phyloP scores from a whole-genome alignment of 257 asterid genomes.

The Solanum gandarillasii region DNA sequence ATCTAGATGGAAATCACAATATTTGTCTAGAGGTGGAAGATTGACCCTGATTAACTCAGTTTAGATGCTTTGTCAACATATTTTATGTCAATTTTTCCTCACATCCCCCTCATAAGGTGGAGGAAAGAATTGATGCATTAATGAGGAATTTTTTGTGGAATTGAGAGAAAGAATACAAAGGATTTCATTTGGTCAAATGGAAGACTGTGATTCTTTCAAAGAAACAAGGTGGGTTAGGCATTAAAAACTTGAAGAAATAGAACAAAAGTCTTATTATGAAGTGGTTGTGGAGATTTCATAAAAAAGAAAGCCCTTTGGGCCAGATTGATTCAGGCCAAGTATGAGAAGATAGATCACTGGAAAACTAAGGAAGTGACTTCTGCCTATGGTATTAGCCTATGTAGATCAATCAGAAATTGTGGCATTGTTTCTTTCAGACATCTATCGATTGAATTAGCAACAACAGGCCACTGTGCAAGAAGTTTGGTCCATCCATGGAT shows the following conservation, averaged over 20 bases:
- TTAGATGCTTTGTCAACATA: neutral
- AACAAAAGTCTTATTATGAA: neutral
- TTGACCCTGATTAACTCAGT: neutral
- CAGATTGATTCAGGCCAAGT: neutral
- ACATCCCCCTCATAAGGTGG: neutral
- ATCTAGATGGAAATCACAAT: neutral
- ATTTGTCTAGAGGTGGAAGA: neutral
- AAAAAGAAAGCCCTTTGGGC: neutral
- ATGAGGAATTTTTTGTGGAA: neutral
- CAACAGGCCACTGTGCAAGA: neutral
- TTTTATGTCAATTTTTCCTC: neutral
- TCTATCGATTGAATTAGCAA: neutral
- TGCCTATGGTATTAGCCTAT: neutral
- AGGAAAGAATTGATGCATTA: neutral
- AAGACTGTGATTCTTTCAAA: neutral
- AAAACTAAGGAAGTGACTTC: neutral
- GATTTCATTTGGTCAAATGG: neutral
- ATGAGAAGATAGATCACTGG: neutral
- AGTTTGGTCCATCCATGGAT: neutral
- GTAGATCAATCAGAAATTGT: neutral
- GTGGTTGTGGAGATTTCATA: neutral
- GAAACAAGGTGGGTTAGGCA: neutral
- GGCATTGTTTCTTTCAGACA: too few species aligned
- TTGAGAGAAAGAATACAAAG: neutral
- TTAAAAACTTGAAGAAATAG: neutral